These are phyloP conservation scores for Polyplosphaeria fusca DNA, from an alignment of 495 filamentous ascomycete species.

Conservation along the genomic window DNA sequence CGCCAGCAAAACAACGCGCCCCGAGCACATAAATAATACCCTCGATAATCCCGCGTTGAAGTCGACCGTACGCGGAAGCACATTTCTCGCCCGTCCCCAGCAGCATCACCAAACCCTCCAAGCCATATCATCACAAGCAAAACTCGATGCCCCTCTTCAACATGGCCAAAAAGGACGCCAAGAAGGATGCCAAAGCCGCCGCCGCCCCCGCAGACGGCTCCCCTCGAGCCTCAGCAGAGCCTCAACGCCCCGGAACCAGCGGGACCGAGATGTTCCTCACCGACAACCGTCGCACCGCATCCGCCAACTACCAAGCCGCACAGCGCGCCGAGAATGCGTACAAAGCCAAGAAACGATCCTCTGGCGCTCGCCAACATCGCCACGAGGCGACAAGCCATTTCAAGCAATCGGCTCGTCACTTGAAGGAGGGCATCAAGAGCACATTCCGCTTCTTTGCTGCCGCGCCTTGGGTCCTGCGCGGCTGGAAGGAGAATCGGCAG, in stretches of 20 bases:
- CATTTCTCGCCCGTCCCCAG: slow-evolving; percentile 7
- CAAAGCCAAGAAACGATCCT: slow-evolving; percentile 16
- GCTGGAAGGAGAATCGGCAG: slow-evolving; percentile 2
- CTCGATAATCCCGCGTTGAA: background rate
- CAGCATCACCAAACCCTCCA: background rate
- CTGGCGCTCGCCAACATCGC: slow-evolving; percentile 6
- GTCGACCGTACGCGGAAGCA: slow-evolving; percentile 1
- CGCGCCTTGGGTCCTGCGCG: slow-evolving; percentile 12
- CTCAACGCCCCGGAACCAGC: slow-evolving; percentile 10
- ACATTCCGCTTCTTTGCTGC: background rate
- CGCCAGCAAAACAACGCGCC: background rate
- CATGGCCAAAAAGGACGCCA: slow-evolving; percentile 1
- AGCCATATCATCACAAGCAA: background rate
- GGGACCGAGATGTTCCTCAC: slow-evolving; percentile 13
- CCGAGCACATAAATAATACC: background rate
- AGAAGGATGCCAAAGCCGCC: background rate
- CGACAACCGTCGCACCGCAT: slow-evolving; percentile 13
- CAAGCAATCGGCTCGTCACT: background rate
- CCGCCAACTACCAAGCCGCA: slow-evolving; percentile 1
- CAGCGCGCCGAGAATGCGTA: slow-evolving; percentile 15
- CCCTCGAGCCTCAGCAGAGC: background rate
- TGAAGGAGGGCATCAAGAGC: slow-evolving; percentile 10
- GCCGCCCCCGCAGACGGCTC: background rate
- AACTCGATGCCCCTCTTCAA: slow-evolving; percentile 5
- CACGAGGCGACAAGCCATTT: slow-evolving; percentile 5